phyloP scores from a whole-genome alignment of 2,329 filamentous ascomycete genomes.

The Septoria linicola region DNA sequence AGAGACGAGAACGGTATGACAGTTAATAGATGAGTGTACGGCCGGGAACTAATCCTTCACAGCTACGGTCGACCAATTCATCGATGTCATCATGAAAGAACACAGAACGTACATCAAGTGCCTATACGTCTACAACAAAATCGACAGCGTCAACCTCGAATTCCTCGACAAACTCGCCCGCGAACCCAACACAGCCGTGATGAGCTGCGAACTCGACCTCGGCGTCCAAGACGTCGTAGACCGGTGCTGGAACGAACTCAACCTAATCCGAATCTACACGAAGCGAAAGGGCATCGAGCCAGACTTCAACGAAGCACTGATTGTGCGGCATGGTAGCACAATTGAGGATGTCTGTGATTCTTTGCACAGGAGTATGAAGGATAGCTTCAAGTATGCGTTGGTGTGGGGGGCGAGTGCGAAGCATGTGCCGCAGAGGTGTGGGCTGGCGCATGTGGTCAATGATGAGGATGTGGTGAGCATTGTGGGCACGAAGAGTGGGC shows the following conservation, averaged over 20 bases:
- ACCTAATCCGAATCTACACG: slow-evolving; percentile 89
- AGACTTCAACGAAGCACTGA: slow-evolving; percentile 85
- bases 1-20: slow-evolving; percentile 76
- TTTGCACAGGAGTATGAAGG: slow-evolving; percentile 90
- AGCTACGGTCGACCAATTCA: slow-evolving; percentile 96
- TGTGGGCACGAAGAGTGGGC: slow-evolving; percentile 47
- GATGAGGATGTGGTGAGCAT: slow-evolving; percentile 70
- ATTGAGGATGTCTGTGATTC: slow-evolving; percentile 98
- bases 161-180: slow-evolving; percentile 89
- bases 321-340: slow-evolving; percentile 81
- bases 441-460: slow-evolving; percentile 73
- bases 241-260: slow-evolving; percentile 88
- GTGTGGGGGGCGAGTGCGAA: slow-evolving; percentile 97
- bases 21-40: not conserved
- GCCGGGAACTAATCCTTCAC: slow-evolving; percentile 11
- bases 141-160: slow-evolving; percentile 89
- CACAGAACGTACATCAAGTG: slow-evolving; percentile 95
- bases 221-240: slow-evolving; percentile 93
- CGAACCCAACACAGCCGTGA: slow-evolving; percentile 91
- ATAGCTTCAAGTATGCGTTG: slow-evolving; percentile 97
- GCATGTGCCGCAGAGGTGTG: slow-evolving; percentile 91
- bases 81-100: slow-evolving; percentile 99
- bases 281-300: slow-evolving; percentile 92
- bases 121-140: slow-evolving; percentile 99
- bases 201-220: slow-evolving; percentile 94